Evolutionary conservation across 106 monocot species (phyloP).

Genomic region (Narthecium ossifragum): DNA sequence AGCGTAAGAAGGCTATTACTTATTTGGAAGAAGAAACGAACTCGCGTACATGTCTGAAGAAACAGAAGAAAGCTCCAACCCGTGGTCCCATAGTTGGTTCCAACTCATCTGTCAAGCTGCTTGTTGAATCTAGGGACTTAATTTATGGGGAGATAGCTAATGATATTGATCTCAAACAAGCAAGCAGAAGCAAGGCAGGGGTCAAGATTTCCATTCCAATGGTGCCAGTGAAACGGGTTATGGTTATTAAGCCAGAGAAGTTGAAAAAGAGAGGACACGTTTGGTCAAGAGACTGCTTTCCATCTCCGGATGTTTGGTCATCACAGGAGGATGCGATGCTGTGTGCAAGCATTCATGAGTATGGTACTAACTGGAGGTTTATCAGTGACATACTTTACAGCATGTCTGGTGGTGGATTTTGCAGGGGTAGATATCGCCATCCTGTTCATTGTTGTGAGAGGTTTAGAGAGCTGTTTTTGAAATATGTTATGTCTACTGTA

Average conservation of each 20-base stretch:
- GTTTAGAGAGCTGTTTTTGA: slow-evolving; percentile 82
- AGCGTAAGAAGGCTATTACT: slow-evolving; percentile 41
- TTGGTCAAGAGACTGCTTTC: slow-evolving; percentile 71
- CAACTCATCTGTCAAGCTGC: slow-evolving; percentile 30
- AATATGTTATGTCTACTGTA: slow-evolving; percentile 45
- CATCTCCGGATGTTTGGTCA: slow-evolving; percentile 71
- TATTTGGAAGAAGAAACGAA: slow-evolving; percentile 40
- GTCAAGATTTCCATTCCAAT: slow-evolving; percentile 65
- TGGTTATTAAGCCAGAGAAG: slow-evolving; percentile 82
- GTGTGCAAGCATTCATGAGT: slow-evolving; percentile 86
- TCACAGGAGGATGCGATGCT: slow-evolving; percentile 81
- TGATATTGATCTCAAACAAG: slow-evolving; percentile 34
- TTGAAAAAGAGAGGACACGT: slow-evolving; percentile 53
- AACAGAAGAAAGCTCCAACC: slow-evolving; percentile 38
- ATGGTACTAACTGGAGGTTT: slow-evolving; percentile 75
- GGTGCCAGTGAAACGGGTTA: slow-evolving; percentile 71
- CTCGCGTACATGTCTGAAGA: slow-evolving; percentile 43
- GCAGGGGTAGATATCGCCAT: slow-evolving; percentile 79
- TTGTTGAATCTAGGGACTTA: slow-evolving; percentile 25
- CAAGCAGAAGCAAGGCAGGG: slow-evolving; percentile 35
- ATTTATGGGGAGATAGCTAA: slow-evolving; percentile 28
- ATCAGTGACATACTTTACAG: slow-evolving; percentile 60
- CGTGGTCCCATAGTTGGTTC: slow-evolving; percentile 19
- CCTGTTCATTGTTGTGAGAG: slow-evolving; percentile 97
- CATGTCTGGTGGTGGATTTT: slow-evolving; percentile 59